These are phyloP conservation scores for Trichophyton mentagrophytes DNA, from an alignment of 2,329 filamentous ascomycete species.

Conservation along the genomic window DNA sequence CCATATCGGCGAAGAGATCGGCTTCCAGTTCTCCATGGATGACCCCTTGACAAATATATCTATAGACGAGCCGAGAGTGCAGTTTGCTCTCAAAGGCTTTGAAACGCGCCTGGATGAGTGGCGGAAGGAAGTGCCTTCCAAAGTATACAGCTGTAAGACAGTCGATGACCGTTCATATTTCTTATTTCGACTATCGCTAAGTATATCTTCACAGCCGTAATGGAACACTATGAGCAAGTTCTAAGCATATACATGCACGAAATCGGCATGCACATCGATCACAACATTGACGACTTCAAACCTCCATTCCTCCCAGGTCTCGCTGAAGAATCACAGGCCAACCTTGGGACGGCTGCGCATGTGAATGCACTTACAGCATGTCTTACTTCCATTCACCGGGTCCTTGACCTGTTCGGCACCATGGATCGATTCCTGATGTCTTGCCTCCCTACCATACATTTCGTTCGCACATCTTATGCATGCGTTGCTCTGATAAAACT, in stretches of 20 bases:
- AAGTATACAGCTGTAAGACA: constrained; percentile 45
- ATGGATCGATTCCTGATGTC: constrained; percentile 49
- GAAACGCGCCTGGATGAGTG: constrained; percentile 53
- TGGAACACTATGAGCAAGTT: constrained; percentile 52
- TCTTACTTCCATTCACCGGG: constrained; percentile 51
- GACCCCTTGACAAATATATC: constrained; percentile 43
- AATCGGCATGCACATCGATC: constrained; percentile 55
- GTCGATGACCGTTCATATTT: constrained; percentile 3
- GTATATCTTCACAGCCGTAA: constrained; percentile 36
- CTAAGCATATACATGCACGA: constrained; percentile 65
- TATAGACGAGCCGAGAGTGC: constrained; percentile 50
- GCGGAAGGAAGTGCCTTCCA: constrained; percentile 40
- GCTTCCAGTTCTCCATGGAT: constrained; percentile 53
- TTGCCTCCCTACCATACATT: constrained; percentile 56
- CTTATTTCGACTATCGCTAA: not conserved
- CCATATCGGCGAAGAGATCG: constrained; percentile 55
- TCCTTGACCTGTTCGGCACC: constrained; percentile 51
- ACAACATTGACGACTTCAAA: constrained; percentile 42
- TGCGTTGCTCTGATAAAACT: constrained; percentile 62
- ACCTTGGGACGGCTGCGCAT: constrained; percentile 44
- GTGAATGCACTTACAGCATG: constrained; percentile 56
- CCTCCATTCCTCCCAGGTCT: constrained; percentile 33
- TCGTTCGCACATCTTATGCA: constrained; percentile 59
- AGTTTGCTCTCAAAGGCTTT: constrained; percentile 52
- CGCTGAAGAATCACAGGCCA: constrained; percentile 24